Evolutionary conservation across 805 yeast genomes (phyloP).

Genomic region (Candida ulmi): DNA sequence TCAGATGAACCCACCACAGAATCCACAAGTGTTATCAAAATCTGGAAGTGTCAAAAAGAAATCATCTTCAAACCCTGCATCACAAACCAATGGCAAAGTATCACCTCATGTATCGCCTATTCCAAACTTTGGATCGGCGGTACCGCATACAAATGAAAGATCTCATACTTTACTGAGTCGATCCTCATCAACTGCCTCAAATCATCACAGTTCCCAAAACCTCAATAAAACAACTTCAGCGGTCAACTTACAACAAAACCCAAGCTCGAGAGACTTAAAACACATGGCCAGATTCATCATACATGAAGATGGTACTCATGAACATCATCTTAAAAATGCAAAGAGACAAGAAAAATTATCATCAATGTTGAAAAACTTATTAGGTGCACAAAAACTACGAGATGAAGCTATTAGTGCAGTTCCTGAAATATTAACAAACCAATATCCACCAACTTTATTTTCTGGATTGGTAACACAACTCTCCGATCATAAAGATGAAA

Average conservation of each 20-base stretch:
- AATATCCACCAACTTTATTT: slow-evolving; percentile 64
- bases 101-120: background rate
- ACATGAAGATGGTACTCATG: slow-evolving; percentile 69
- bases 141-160: background rate
- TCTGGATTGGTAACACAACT: slow-evolving; percentile 64
- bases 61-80: background rate
- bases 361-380: slow-evolving; percentile 67
- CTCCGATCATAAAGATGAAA: slow-evolving; percentile 37
- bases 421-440: slow-evolving; percentile 49
- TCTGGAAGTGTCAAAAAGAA: no score
- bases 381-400: slow-evolving; percentile 68
- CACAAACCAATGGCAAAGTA: background rate
- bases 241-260: background rate
- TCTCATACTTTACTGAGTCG: slow-evolving; percentile 7
- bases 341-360: slow-evolving; percentile 73
- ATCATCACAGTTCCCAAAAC: slow-evolving; percentile 1
- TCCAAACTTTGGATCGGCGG: background rate
- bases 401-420: slow-evolving; percentile 71
- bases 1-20: background rate
- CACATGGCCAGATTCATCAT: slow-evolving; percentile 39
- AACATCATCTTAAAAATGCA: slow-evolving; percentile 70
- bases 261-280: slow-evolving; percentile 6
- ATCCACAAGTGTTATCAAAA: background rate
- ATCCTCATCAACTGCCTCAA: slow-evolving; percentile 19
- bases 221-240: background rate